Evolutionary conservation across 805 yeast species (phyloP), one percentile per base, ranked within the genome.

Genomic region (Teunomyces lycoperdinae): DNA sequence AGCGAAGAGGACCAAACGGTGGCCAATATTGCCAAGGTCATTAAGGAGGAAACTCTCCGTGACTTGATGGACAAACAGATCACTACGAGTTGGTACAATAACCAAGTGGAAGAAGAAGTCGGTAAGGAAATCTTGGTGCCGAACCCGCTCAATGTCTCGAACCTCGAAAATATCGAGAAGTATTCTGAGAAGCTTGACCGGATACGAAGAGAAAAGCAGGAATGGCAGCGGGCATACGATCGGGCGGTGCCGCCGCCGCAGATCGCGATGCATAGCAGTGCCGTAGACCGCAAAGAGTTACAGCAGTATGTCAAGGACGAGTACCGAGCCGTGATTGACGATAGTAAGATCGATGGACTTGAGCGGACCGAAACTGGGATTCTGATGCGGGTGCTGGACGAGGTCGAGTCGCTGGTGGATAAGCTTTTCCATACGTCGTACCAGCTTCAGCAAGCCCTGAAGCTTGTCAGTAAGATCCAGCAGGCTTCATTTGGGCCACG

Each of bases 31-130:
- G 85, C 89, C 16, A 77, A 79, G 49, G 81, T 80, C 3, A 83
- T 87, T 36, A 78, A 81, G 58, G 84, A 83, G 46, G 89, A 84
- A 56, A 56, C 85, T 3, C 64, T 85, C 6, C 64, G 76, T 27
- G 89, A 83, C 54, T 63, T 87, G 46, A 69, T 73, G 13, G 77
- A 80, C 33, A 89, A 88, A 6, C 71, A 73, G 48, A 73, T 87
- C 11, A 69, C 79, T 43, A 80, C 86, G 3, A 81, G 85, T 58
- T 87, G 94, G 95, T 84, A 85, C 76, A 72, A 70, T 44, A 62
- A 58, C 3, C 62, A 55, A 1, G 64, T 55, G 4, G 60, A 57
- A 6, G 52, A 50, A 9, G 61, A 54, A 17, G 58, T 58, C 16
- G 64, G 60, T 45, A 63, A 57, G 41, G 63, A 65, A 45, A 63